phyloP scores from a whole-genome alignment of 2,329 filamentous ascomycete species.

The Dothideomycetidae sp. region DNA sequence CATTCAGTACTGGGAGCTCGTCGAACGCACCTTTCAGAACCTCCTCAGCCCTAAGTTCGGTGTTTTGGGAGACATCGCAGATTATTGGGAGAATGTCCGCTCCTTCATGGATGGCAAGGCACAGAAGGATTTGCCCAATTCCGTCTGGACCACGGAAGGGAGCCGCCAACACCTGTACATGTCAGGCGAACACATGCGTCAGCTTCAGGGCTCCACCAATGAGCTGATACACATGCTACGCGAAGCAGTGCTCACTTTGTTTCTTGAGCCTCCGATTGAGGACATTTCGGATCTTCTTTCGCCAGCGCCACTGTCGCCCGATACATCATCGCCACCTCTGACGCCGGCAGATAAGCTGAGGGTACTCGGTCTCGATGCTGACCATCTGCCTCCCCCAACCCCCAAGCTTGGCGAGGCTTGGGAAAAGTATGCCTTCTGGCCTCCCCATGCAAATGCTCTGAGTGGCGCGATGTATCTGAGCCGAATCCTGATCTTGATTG shows the following conservation, averaged over 20 bases:
- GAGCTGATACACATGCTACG: constrained; percentile 76
- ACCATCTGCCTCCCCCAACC: constrained; percentile 63
- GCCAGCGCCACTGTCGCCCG: constrained; percentile 59
- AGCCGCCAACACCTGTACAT: constrained; percentile 71
- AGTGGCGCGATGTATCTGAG: constrained; percentile 85
- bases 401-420: constrained; percentile 63
- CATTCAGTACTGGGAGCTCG: constrained; percentile 85
- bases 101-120: constrained; percentile 79
- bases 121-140: constrained; percentile 57
- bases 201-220: constrained; percentile 62
- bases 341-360: constrained; percentile 51
- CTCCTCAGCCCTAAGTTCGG: constrained; percentile 63
- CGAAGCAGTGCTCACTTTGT: constrained; percentile 67
- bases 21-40: constrained; percentile 56
- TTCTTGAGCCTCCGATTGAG: constrained; percentile 75
- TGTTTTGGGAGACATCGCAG: constrained; percentile 73
- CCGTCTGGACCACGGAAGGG: constrained; percentile 42
- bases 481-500: constrained; percentile 66
- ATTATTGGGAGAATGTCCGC: constrained; percentile 87
- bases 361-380: constrained; percentile 60
- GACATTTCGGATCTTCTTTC: constrained; percentile 82
- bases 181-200: constrained; percentile 51
- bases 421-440: constrained; percentile 96
- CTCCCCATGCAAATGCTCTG: constrained; percentile 78
- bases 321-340: constrained; percentile 29